phyloP scores from a whole-genome alignment of 23 red algal species.

The Gracilaria domingensis region DNA sequence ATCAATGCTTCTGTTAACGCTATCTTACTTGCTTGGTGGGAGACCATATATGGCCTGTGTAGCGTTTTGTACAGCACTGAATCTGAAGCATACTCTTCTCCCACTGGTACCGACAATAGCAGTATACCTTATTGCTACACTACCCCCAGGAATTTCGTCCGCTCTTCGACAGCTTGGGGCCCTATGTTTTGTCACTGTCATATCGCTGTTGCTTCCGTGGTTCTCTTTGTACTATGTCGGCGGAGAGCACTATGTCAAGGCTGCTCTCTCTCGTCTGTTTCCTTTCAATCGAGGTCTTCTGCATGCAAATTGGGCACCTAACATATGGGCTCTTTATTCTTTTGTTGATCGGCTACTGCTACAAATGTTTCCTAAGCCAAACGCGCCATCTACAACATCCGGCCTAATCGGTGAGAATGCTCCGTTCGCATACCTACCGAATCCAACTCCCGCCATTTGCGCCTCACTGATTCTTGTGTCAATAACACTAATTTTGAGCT shows the following conservation, averaged over 20 bases:
- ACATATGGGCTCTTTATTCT: slow-evolving; percentile 88
- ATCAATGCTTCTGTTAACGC: slow-evolving; percentile 57
- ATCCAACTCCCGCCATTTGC: slow-evolving; percentile 60
- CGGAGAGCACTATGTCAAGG: neutral
- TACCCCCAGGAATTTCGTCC: neutral
- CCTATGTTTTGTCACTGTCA: neutral
- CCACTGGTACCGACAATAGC: slow-evolving; percentile 57
- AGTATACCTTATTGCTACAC: slow-evolving; percentile 47
- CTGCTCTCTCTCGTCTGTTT: slow-evolving; percentile 69
- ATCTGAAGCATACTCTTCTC: slow-evolving; percentile 86
- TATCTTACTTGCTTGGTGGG: slow-evolving; percentile 48
- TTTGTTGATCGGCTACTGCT: slow-evolving; percentile 36
- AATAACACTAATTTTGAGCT: neutral
- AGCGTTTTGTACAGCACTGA: slow-evolving; percentile 55
- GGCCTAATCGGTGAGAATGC: slow-evolving; percentile 41
- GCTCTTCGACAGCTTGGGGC: neutral
- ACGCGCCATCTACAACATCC: slow-evolving; percentile 34
- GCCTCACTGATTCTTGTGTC: slow-evolving; percentile 9
- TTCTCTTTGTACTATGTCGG: slow-evolving; percentile 29
- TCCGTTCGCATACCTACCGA: slow-evolving; percentile 54
- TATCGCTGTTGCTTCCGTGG: slow-evolving; percentile 33
- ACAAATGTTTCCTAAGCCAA: neutral
- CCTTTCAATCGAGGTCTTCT: slow-evolving; percentile 91
- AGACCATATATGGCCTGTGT: slow-evolving; percentile 13
- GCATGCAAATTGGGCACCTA: slow-evolving; percentile 97